These are phyloP conservation scores for Amylocarpus encephaloides DNA, from an alignment of 2,329 filamentous ascomycete species.

Conservation along the genomic window DNA sequence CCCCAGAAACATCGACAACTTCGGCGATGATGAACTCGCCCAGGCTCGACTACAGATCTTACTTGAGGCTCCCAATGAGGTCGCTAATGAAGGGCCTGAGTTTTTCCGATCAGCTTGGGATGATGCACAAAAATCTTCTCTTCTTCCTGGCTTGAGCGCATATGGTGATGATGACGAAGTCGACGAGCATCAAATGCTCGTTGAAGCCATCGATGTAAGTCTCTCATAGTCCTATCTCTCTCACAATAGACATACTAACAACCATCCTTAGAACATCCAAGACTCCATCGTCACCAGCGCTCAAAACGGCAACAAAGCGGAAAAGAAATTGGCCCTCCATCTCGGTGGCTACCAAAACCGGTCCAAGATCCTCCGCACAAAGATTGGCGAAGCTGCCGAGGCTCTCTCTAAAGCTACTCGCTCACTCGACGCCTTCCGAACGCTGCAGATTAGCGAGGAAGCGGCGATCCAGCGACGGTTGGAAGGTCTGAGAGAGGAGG, in stretches of 20 bases:
- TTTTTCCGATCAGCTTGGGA: constrained; percentile 50
- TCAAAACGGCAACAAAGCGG: constrained; percentile 75
- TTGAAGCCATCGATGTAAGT: constrained; percentile 66
- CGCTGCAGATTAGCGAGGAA: constrained; percentile 73
- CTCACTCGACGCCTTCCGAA: constrained; percentile 68
- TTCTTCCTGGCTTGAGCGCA: constrained; percentile 70
- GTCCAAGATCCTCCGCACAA: constrained; percentile 70
- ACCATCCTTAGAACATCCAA: constrained; percentile 53
- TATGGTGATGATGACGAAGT: constrained; percentile 67
- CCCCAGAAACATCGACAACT: constrained; percentile 50
- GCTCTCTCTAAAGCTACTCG: constrained; percentile 67
- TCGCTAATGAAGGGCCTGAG: constrained; percentile 44
- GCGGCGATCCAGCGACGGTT: constrained; percentile 67
- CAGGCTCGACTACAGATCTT: constrained; percentile 69
- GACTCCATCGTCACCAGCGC: constrained; percentile 67
- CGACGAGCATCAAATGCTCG: constrained; percentile 29
- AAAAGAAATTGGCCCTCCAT: constrained; percentile 86
- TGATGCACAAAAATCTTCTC: constrained; percentile 44
- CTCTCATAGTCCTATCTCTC: not conserved
- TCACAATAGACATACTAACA: constrained; percentile 15
- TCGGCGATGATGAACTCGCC: constrained; percentile 67
- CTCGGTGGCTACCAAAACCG: constrained; percentile 88
- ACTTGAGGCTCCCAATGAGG: constrained; percentile 39
- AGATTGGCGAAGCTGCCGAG: constrained; percentile 68
- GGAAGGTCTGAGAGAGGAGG: constrained; percentile 73